Evolutionary conservation across 257 asterid genomes (phyloP), one percentile per base, ranked within the genome.

Genomic region (Catharanthus roseus): DNA sequence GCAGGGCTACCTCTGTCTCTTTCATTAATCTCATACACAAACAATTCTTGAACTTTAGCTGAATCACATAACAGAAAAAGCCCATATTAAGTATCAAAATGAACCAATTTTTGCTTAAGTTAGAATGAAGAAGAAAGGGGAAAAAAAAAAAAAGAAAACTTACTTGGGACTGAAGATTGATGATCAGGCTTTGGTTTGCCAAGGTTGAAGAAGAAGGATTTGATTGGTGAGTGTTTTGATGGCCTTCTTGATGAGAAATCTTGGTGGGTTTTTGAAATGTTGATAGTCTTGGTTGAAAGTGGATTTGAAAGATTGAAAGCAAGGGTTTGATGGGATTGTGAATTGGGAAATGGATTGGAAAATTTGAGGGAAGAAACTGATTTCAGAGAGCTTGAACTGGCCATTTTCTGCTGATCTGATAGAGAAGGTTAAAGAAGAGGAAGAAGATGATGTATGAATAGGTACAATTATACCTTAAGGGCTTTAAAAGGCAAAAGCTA

Each of bases 1-100:
- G 85, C 89, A 11, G 95, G 95, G 78, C 95, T 86, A 19, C 88
- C 85, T 4, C 87, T 79, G 54, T 88, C 89, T 21, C 82, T 73
- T 74, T 88, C 91, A 78, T 88, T 88, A 42, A 88, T 86, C 81
- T 88, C 95, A 77, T 86, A 86, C 15, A 86, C 88, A 70, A 72
- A 77, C 11, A 84, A 68, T 57, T 88, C 89, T 50, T 88, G 91
- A 69, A 83, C 84, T 80, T 78, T 86, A 23, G 65, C 95, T 88
- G 83, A 44, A 64, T 5, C 34, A 56, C 13, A 16, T 3, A 42
- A 33, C 21, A 33, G 9, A 2, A 58, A 2, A 11, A 16, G 23
- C n/a, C n/a, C n/a, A 38, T 38, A 51, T 23, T 18, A 24, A 65
- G 24, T 24, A 26, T 18, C 42, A 63, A 23, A 51, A 15, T 24